Evolutionary conservation across 2,329 filamentous ascomycete species (phyloP).

Genomic region (Fusarium verticillioides): DNA sequence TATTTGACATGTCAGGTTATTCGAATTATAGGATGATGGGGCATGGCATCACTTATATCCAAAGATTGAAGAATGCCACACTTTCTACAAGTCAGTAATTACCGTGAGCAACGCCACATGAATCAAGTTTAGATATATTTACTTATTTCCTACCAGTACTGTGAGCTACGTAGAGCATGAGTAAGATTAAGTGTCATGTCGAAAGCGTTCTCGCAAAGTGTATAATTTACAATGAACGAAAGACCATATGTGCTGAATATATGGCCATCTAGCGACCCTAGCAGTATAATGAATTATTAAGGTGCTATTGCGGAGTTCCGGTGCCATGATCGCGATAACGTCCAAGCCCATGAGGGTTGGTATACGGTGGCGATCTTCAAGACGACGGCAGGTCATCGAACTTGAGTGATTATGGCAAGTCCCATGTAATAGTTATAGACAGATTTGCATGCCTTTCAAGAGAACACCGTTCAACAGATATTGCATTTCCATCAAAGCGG

Average conservation of each 20-base stretch:
- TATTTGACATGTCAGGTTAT: neutral
- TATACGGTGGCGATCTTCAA: neutral
- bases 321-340: neutral
- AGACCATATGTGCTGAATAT: neutral
- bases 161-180: neutral
- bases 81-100: neutral
- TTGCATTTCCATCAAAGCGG: neutral
- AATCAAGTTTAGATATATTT: too few species aligned
- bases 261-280: neutral
- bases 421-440: neutral
- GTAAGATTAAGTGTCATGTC: neutral
- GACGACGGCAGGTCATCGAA: neutral
- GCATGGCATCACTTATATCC: neutral
- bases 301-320: neutral
- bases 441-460: fast-evolving
- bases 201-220: neutral
- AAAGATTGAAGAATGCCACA: neutral
- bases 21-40: neutral
- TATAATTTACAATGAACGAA: neutral
- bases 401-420: neutral
- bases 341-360: neutral
- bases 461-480: fast-evolving
- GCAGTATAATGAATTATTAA: neutral
- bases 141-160: neutral
- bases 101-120: neutral